These are phyloP conservation scores for Apophysomyces sp. DNA, from an alignment of 371 early-diverging fungal species.

Conservation along the genomic window DNA sequence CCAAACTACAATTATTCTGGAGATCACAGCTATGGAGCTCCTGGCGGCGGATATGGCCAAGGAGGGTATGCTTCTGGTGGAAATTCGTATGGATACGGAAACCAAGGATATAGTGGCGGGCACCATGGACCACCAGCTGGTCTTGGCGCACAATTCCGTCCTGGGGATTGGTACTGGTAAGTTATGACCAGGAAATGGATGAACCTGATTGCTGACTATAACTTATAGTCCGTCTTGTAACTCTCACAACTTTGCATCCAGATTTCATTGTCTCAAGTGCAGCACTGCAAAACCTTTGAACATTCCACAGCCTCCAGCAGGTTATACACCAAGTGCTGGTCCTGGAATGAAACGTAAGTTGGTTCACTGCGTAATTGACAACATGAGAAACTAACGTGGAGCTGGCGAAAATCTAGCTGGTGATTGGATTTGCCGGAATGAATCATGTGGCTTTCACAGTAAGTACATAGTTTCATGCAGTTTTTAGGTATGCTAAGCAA, in stretches of 20 bases:
- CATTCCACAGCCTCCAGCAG: conserved; percentile 15
- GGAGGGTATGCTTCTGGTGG: conserved; percentile 27
- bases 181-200: no score
- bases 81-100: conserved; percentile 11
- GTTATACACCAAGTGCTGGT: background rate
- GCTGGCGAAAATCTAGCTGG: no score
- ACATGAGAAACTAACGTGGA: no score
- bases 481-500: background rate
- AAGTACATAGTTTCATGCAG: background rate
- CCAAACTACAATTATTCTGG: conserved; percentile 3
- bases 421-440: conserved; percentile 16
- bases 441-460: conserved; percentile 16
- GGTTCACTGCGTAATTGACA: background rate
- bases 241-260: conserved; percentile 68
- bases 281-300: conserved; percentile 33
- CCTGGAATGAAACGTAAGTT: conserved; percentile 20
- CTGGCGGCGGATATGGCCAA: conserved; percentile 21
- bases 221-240: conserved; percentile 54
- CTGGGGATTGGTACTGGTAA: conserved; percentile 68
- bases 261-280: conserved; percentile 67
- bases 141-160: conserved; percentile 46
- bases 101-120: conserved; percentile 24
- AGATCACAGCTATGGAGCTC: conserved; percentile 8
- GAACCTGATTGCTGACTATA: no score
- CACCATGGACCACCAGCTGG: conserved; percentile 21